Evolutionary conservation across 768 basidiomycete genomes (phyloP).

Genomic region (Daedaleopsis nitida): DNA sequence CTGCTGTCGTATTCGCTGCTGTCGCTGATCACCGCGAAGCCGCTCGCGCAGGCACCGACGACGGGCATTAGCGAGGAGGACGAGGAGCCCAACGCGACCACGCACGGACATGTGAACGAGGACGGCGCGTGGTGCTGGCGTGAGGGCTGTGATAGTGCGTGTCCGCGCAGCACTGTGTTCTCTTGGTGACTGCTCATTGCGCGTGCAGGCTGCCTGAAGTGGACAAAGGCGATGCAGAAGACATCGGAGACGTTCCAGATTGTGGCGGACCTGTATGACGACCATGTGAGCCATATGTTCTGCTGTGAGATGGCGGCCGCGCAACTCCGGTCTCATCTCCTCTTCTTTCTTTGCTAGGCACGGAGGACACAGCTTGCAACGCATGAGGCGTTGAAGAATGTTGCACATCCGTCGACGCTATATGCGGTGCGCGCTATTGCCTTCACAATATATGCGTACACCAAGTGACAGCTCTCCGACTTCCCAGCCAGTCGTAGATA

Average conservation of each 20-base stretch:
- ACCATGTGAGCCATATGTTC: slow-evolving; percentile 54
- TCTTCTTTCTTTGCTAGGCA: slow-evolving; percentile 48
- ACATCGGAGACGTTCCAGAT: slow-evolving; percentile 71
- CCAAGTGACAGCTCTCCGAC: no score
- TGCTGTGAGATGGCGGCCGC: background rate
- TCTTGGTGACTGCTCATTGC: background rate
- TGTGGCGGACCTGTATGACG: slow-evolving; percentile 78
- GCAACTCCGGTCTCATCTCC: background rate
- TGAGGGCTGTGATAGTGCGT: slow-evolving; percentile 68
- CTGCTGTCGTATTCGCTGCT: slow-evolving; percentile 72
- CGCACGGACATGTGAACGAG: slow-evolving; percentile 57
- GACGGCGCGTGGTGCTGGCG: slow-evolving; percentile 90
- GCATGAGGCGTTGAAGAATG: slow-evolving; percentile 73
- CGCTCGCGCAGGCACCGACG: slow-evolving; percentile 50
- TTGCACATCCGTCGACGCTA: slow-evolving; percentile 72
- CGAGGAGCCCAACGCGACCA: slow-evolving; percentile 44
- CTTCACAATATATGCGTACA: no score
- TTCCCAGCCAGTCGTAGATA: slow-evolving; percentile 67
- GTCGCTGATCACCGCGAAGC: slow-evolving; percentile 73
- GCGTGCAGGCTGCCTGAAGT: slow-evolving; percentile 64
- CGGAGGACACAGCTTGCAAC: slow-evolving; percentile 70
- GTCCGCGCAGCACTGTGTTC: background rate
- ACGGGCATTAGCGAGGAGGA: slow-evolving; percentile 37
- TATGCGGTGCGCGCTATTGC: slow-evolving; percentile 55
- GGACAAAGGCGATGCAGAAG: slow-evolving; percentile 79